A percentile compares a stretch with the other conserved stretches of the same genome.
These are phyloP conservation scores for Tylopilus intermedius DNA, from an alignment of 768 basidiomycete species.

Conservation along the genomic window DNA sequence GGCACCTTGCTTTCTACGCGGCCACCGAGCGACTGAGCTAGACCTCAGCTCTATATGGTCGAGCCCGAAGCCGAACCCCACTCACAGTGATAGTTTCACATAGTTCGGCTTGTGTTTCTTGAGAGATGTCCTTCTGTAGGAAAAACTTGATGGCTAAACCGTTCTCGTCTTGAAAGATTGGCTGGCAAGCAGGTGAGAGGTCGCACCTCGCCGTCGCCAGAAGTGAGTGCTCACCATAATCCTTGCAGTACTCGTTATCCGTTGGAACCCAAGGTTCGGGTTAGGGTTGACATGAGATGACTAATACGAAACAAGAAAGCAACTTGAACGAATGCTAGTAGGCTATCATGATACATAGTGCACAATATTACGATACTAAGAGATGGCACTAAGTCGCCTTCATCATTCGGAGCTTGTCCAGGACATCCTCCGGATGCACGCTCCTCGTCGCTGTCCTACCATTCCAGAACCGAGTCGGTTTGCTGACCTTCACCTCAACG, in stretches of 20 bases:
- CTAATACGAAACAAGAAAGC: not conserved
- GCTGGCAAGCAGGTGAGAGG: constrained; percentile 33
- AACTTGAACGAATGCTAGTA: not conserved
- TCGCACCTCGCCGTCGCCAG: not conserved
- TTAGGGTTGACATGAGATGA: constrained; percentile 21
- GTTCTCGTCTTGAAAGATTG: constrained; percentile 66
- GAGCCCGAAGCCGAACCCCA: not conserved
- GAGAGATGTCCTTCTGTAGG: constrained; percentile 71
- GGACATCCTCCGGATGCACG: constrained; percentile 39
- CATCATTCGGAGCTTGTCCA: constrained; percentile 41
- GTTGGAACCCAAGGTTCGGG: constrained; percentile 30
- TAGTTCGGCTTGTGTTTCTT: constrained; percentile 64
- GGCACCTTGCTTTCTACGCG: constrained; percentile 76
- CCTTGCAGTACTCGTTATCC: not conserved
- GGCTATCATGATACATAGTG: not conserved
- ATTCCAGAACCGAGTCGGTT: constrained; percentile 38
- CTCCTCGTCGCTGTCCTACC: constrained; percentile 28
- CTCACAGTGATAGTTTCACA: constrained; percentile 69
- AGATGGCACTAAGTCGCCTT: constrained; percentile 22
- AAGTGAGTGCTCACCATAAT: constrained; percentile 20
- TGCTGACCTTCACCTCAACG: constrained; percentile 38
- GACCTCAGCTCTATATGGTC: constrained; percentile 5
- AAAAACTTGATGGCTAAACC: constrained; percentile 77
- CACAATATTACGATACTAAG: not conserved
- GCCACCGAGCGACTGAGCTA: constrained; percentile 60